Base-by-base conservation (phyloP, 352 stramenopile species). In the Phytophthora brassicae region DNA sequence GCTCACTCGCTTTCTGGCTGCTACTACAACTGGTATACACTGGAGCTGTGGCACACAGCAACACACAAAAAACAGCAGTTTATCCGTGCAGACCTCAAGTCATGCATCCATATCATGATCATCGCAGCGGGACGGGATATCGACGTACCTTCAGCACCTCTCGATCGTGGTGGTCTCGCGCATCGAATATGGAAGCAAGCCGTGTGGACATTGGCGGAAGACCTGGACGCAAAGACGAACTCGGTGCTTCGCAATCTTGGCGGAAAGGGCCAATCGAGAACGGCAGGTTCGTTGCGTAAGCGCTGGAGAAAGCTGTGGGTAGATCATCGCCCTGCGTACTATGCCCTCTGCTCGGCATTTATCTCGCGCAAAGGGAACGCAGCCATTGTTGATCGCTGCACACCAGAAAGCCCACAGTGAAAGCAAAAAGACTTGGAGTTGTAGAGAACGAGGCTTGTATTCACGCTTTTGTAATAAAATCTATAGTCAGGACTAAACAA, bases 181-280 rank as follows among this genome's bases (percentile, higher is more conserved):
- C 42, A 61, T 39, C 48, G 42, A 8, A 31, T 46, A 12, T 58
- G 60, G 60, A 68, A 62, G 46, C 52, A 58, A 44, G 19, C 33
- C 45, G 2, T n/a, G n/a, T n/a, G n/a, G n/a, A n/a, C n/a, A n/a
- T n/a, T n/a, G n/a, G n/a, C n/a, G n/a, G n/a, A n/a, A n/a, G n/a
- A n/a, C n/a, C n/a, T n/a, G n/a, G n/a, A n/a, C n/a, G n/a, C n/a
- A n/a, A n/a, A n/a, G n/a, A n/a, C n/a, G n/a, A n/a, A n/a, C n/a
- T n/a, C n/a, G n/a, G n/a, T n/a, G n/a, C n/a, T n/a, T n/a, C n/a
- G n/a, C n/a, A n/a, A n/a, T n/a, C n/a, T n/a, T n/a, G n/a, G n/a
- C n/a, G n/a, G n/a, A n/a, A n/a, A n/a, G n/a, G n/a, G n/a, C n/a
- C n/a, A n/a, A n/a, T n/a, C n/a, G n/a, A n/a, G n/a, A n/a, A n/a